Evolutionary conservation across 257 asterid species (phyloP).

Genomic region (Scutellaria barbata): DNA sequence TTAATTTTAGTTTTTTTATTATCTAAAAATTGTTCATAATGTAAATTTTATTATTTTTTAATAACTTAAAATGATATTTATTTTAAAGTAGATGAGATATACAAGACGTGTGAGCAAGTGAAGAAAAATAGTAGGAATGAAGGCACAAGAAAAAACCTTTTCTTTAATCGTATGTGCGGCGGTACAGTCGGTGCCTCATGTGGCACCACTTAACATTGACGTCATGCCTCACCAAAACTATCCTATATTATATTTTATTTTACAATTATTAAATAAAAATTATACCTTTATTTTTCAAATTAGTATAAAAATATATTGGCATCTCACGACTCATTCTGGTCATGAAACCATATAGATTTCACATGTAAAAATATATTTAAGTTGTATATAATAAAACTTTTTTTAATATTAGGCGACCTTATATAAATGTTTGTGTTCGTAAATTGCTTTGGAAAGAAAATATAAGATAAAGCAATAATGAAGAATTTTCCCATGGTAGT

Average conservation of each 20-base stretch:
- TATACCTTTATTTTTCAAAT: not conserved
- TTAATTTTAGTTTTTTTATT: too few species aligned
- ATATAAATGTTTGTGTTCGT: not conserved
- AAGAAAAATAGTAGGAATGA: too few species aligned
- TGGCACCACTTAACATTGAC: conserved; percentile 21
- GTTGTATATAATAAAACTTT: too few species aligned
- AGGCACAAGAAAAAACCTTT: not conserved
- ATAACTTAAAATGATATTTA: too few species aligned
- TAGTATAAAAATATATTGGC: not conserved
- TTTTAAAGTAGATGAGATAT: too few species aligned
- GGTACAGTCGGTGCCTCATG: conserved; percentile 40
- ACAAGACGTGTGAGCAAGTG: too few species aligned
- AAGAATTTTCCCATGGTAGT: not conserved
- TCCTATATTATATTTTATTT: not conserved
- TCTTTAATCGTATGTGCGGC: conserved; percentile 24
- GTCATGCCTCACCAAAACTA: conserved; percentile 24
- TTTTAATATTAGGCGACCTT: too few species aligned
- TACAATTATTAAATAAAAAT: not conserved
- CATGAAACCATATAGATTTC: too few species aligned
- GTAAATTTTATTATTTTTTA: too few species aligned
- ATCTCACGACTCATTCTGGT: too few species aligned
- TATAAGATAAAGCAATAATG: not conserved
- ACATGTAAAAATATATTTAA: too few species aligned
- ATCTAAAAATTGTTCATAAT: too few species aligned
- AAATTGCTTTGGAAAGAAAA: not conserved